Conservation (phyloP, 2,329 filamentous ascomycete species). For the Beauveria brongniartii region DNA sequence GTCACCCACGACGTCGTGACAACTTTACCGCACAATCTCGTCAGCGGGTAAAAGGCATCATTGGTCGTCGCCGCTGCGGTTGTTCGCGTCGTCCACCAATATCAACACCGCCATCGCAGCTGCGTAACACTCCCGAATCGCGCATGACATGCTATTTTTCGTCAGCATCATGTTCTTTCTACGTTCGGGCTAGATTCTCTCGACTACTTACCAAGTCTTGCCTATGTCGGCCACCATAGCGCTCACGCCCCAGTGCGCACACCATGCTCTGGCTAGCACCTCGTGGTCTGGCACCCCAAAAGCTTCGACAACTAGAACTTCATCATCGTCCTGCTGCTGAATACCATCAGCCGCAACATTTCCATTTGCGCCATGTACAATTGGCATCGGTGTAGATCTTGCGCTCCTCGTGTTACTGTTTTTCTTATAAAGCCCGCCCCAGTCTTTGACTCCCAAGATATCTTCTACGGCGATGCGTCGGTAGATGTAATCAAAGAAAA, state of each 20-base stretch:
- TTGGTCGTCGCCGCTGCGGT: neutral
- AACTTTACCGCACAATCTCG: neutral
- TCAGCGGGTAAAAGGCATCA: neutral
- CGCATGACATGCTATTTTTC: slow-evolving; percentile 56
- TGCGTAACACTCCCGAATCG: slow-evolving; percentile 67
- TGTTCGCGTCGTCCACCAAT: slow-evolving; percentile 42
- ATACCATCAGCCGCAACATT: slow-evolving; percentile 11
- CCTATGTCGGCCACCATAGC: slow-evolving; percentile 62
- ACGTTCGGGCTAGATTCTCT: too few relatives aligned
- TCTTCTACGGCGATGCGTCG: slow-evolving; percentile 53
- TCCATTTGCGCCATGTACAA: slow-evolving; percentile 17
- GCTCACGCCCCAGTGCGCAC: slow-evolving; percentile 64
- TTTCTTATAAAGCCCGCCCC: slow-evolving; percentile 42
- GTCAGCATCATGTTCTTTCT: neutral
- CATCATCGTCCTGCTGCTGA: slow-evolving; percentile 48
- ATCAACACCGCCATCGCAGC: slow-evolving; percentile 66
- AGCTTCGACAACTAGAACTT: slow-evolving; percentile 63
- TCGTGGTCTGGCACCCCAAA: slow-evolving; percentile 69
- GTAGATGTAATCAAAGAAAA: slow-evolving; percentile 65
- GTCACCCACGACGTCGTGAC: neutral
- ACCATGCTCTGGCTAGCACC: slow-evolving; percentile 69
- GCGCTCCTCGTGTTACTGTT: slow-evolving; percentile 20
- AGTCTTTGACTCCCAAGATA: slow-evolving; percentile 57
- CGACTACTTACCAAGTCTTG: slow-evolving; percentile 51
- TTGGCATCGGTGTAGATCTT: slow-evolving; percentile 27